Conservation (phyloP, 805 yeast genomes). For the Monosporozyma yasuniensis region DNA sequence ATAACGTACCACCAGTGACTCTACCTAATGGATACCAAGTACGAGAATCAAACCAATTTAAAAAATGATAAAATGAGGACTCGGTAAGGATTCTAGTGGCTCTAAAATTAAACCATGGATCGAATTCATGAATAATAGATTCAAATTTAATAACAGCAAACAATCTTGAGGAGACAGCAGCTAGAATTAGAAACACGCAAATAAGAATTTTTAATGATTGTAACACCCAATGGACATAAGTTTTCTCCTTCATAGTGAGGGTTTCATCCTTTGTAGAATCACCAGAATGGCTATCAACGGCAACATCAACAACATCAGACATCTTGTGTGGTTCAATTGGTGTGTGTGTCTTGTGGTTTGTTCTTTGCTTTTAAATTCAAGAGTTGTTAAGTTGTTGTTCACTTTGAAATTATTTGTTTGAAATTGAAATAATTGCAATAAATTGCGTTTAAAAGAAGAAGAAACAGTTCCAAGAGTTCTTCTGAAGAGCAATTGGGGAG, state of each 20-base stretch:
- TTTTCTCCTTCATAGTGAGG: not conserved
- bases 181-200: conserved; percentile 68
- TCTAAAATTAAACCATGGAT: conserved; percentile 92
- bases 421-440: not conserved
- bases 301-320: not conserved
- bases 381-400: not conserved
- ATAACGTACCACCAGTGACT: conserved; percentile 97
- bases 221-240: conserved; percentile 12
- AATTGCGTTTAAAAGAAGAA: no score
- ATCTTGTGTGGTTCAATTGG: not conserved
- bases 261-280: not conserved
- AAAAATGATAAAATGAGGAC: conserved; percentile 78
- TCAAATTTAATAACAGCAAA: conserved; percentile 96
- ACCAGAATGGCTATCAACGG: not conserved
- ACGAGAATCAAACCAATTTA: conserved; percentile 97
- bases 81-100: conserved; percentile 89
- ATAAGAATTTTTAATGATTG: conserved; percentile 48
- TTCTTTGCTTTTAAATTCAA: not conserved
- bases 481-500: no score
- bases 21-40: conserved; percentile 99
- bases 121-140: conserved; percentile 94
- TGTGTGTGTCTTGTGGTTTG: not conserved
- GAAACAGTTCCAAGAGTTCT: no score
- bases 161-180: conserved; percentile 84
- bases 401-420: not conserved